Percentiles rank a stretch among this genome's conserved stretches.
Conservation (phyloP, 2,329 filamentous ascomycete species). For the Teratosphaeria destructans region DNA sequence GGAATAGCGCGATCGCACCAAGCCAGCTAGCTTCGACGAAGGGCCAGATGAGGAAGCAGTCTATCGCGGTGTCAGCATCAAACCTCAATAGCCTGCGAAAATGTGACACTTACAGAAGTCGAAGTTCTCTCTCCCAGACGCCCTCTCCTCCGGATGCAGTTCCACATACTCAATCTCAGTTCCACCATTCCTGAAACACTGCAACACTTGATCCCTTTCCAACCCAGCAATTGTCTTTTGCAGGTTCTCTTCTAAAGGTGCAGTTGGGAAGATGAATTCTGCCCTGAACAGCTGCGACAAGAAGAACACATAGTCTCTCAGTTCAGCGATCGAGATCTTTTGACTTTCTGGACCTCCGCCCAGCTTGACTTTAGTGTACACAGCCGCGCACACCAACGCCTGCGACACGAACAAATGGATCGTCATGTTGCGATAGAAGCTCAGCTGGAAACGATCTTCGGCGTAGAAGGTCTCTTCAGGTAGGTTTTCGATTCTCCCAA, state of each 20-base stretch:
- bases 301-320: slow-evolving; percentile 74
- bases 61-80: background rate
- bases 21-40: slow-evolving; percentile 95
- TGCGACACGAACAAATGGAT: slow-evolving; percentile 96
- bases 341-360: slow-evolving; percentile 78
- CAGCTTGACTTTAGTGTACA: slow-evolving; percentile 85
- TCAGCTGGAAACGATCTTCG: slow-evolving; percentile 87
- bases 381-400: slow-evolving; percentile 74
- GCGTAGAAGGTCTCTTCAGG: slow-evolving; percentile 90
- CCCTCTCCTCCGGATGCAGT: slow-evolving; percentile 64
- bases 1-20: slow-evolving; percentile 76
- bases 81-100: slow-evolving; percentile 28
- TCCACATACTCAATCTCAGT: slow-evolving; percentile 56
- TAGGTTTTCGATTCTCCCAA: slow-evolving; percentile 67
- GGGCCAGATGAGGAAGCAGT: slow-evolving; percentile 97
- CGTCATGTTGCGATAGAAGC: slow-evolving; percentile 98
- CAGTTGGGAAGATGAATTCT: slow-evolving; percentile 92
- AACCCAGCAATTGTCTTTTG: slow-evolving; percentile 68
- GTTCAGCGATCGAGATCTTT: slow-evolving; percentile 50
- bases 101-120: slow-evolving; percentile 52
- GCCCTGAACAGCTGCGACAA: slow-evolving; percentile 87
- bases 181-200: slow-evolving; percentile 46
- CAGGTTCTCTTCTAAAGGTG: slow-evolving; percentile 70
- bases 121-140: slow-evolving; percentile 79
- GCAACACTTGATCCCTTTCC: slow-evolving; percentile 68